phyloP scores from a whole-genome alignment of 495 filamentous ascomycete species.

The Copromyces sp. region DNA sequence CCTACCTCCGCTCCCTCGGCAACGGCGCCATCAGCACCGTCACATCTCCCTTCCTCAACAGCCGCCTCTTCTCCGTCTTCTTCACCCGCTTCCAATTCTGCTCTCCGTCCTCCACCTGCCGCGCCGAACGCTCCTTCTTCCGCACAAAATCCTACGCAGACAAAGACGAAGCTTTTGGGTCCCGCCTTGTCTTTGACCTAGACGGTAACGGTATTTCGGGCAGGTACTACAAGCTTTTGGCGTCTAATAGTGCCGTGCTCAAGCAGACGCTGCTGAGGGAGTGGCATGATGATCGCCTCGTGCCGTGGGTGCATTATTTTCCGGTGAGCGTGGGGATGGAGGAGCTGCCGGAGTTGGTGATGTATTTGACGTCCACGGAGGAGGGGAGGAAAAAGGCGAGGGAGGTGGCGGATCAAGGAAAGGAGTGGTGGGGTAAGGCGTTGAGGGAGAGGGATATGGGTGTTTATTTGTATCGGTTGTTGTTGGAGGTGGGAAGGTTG shows the following conservation, averaged over 20 bases:
- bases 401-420: conserved; percentile 41
- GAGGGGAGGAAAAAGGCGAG: conserved; percentile 10
- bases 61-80: conserved; percentile 2
- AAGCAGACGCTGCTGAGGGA: conserved; percentile 44
- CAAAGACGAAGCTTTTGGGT: conserved; percentile 10
- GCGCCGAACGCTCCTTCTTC: conserved; percentile 10
- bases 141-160: conserved; percentile 9
- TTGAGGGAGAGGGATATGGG: conserved; percentile 61
- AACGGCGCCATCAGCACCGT: neutral
- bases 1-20: conserved; percentile 6
- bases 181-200: conserved; percentile 35
- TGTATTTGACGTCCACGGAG: conserved; percentile 28
- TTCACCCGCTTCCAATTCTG: conserved; percentile 5
- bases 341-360: conserved; percentile 20
- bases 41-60: conserved; percentile 12
- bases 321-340: conserved; percentile 11
- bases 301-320: conserved; percentile 24
- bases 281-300: conserved; percentile 47
- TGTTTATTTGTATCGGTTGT: conserved; percentile 57
- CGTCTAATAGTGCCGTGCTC: conserved; percentile 29
- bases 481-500: conserved; percentile 64
- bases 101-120: neutral
- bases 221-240: conserved; percentile 40
- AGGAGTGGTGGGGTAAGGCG: conserved; percentile 56
- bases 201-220: conserved; percentile 48